phyloP scores from a whole-genome alignment of 2,329 filamentous ascomycete species.

The Apiospora sp. region DNA sequence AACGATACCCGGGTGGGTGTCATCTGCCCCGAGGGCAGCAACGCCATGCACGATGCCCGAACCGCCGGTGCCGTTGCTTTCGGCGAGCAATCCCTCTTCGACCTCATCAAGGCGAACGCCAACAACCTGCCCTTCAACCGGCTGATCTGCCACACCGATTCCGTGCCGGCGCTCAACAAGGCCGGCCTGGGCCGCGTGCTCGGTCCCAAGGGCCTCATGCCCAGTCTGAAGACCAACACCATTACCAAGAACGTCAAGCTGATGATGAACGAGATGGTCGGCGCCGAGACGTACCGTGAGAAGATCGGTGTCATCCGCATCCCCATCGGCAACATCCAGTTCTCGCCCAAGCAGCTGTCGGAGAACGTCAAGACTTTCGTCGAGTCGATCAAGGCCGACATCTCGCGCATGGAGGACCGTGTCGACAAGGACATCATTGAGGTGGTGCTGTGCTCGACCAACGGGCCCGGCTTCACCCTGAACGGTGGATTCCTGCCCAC shows the following conservation, averaged over 20 bases:
- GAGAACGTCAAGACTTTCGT: constrained; percentile 85
- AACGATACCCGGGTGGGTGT: constrained; percentile 90
- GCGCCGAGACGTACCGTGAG: constrained; percentile 88
- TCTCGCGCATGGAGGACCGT: constrained; percentile 68
- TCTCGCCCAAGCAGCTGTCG: constrained; percentile 85
- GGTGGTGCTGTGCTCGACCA: constrained; percentile 84
- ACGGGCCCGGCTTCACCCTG: constrained; percentile 86
- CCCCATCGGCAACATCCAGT: constrained; percentile 89
- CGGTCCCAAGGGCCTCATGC: constrained; percentile 92
- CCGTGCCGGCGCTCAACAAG: constrained; percentile 80
- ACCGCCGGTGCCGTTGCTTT: constrained; percentile 82
- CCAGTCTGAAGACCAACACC: constrained; percentile 85
- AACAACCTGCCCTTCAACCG: constrained; percentile 88
- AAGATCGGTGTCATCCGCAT: constrained; percentile 83
- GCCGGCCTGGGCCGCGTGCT: constrained; percentile 81
- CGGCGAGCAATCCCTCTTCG: constrained; percentile 87
- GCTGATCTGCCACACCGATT: constrained; percentile 84
- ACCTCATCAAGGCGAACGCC: constrained; percentile 70
- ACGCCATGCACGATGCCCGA: constrained; percentile 75
- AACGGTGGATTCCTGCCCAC: constrained; percentile 78
- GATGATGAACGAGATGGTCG: constrained; percentile 83
- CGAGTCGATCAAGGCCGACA: constrained; percentile 79
- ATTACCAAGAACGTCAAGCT: constrained; percentile 81
- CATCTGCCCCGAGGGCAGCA: constrained; percentile 84
- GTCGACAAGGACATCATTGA: constrained; percentile 77